These are phyloP conservation scores for Mucor sp. DNA, from an alignment of 371 early-diverging fungal genomes.

Conservation along the genomic window DNA sequence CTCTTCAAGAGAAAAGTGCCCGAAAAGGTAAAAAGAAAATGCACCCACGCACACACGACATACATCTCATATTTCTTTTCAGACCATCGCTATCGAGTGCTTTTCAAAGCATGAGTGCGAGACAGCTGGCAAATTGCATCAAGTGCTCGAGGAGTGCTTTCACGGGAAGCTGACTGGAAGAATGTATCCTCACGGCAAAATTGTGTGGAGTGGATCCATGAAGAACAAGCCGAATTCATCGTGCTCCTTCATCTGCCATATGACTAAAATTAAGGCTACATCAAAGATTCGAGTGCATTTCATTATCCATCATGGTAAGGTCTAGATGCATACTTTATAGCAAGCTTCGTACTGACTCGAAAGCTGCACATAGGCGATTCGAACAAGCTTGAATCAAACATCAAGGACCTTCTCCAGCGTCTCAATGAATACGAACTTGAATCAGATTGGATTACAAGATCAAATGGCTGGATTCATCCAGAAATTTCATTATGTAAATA, in stretches of 20 bases:
- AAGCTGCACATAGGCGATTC: not conserved
- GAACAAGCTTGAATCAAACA: constrained; percentile 11
- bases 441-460: constrained; percentile 25
- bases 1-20: constrained; percentile 10
- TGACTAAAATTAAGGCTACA: constrained; percentile 5
- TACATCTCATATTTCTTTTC: not conserved
- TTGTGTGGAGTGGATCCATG: constrained; percentile 25
- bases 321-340: not conserved
- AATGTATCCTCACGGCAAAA: constrained; percentile 26
- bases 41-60: not conserved
- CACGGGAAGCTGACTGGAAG: constrained; percentile 23
- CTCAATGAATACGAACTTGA: constrained; percentile 25
- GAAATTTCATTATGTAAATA: constrained; percentile 4
- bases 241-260: constrained; percentile 18
- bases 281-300: constrained; percentile 20
- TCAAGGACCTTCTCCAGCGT: constrained; percentile 14
- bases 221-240: not conserved
- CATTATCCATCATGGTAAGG: constrained; percentile 2
- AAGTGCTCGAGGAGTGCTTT: constrained; percentile 30
- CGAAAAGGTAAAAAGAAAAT: constrained; percentile 16
- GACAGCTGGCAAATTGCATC: constrained; percentile 30
- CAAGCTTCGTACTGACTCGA: not conserved
- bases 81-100: constrained; percentile 20
- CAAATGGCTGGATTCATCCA: constrained; percentile 24
- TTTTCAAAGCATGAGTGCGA: constrained; percentile 25